A percentile compares a stretch with the other conserved stretches of the same genome.
phyloP scores from a whole-genome alignment of 1,284 basidiomycete species.

The Austroboletus novae-zelandiae region DNA sequence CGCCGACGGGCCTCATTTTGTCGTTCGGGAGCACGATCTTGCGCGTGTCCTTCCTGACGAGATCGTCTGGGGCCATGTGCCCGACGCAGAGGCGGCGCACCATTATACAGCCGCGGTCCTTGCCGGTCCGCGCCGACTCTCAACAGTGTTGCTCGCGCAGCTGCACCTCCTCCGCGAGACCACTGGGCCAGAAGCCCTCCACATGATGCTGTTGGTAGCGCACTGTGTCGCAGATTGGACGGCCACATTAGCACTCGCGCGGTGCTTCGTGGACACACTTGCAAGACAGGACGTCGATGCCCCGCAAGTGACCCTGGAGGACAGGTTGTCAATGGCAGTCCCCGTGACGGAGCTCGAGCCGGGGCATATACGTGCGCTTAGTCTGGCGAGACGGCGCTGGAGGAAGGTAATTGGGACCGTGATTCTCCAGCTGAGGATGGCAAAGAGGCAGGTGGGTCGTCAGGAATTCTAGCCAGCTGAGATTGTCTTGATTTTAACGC shows the following conservation, averaged over 20 bases:
- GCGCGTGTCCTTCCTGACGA: conserved; percentile 6
- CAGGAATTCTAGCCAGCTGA: too few relatives aligned
- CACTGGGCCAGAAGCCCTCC: conserved; percentile 7
- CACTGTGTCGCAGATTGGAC: conserved; percentile 18
- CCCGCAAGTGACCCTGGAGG: conserved; percentile 27
- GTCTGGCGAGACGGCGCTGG: conserved; percentile 44
- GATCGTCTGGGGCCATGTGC: conserved; percentile 6
- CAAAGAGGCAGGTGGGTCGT: conserved; percentile 11
- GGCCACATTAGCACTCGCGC: conserved; percentile 10
- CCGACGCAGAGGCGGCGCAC: conserved; percentile 9
- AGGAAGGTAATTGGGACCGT: conserved; percentile 43
- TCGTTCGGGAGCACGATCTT: too few relatives aligned
- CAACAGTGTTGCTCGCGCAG: conserved; percentile 16
- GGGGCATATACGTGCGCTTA: conserved; percentile 25
- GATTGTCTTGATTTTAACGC: too few relatives aligned
- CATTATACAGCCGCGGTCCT: conserved; percentile 1
- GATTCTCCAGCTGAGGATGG: conserved; percentile 34
- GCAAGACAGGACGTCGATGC: conserved; percentile 16
- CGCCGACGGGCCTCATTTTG: too few relatives aligned
- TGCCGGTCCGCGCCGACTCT: conserved; percentile 16
- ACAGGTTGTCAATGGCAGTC: conserved; percentile 42
- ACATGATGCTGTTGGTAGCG: conserved; percentile 16
- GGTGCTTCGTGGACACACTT: conserved; percentile 45
- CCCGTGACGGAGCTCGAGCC: conserved; percentile 40
- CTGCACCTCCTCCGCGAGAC: conserved; percentile 10